A percentile compares a stretch with the other conserved stretches of the same genome.
Evolutionary conservation across 2,329 filamentous ascomycete genomes (phyloP).

Genomic region (Hysterium pulicare): DNA sequence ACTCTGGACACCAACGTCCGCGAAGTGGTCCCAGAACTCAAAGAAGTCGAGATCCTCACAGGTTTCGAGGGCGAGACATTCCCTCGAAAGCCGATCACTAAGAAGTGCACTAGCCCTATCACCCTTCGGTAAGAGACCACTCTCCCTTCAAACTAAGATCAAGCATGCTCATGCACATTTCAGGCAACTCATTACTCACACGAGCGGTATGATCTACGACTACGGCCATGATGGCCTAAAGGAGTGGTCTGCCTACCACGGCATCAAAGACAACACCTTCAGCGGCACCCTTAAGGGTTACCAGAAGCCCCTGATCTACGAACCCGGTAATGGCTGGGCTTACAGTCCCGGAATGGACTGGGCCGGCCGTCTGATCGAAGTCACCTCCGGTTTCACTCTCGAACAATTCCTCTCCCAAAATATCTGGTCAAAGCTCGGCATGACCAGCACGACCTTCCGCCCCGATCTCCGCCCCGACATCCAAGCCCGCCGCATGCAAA

Average conservation of each 20-base stretch:
- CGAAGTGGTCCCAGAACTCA: slow-evolving; percentile 7
- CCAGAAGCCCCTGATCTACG: slow-evolving; percentile 7
- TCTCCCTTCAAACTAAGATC: background rate
- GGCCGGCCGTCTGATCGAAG: slow-evolving; percentile 8
- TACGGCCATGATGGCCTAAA: slow-evolving; percentile 7
- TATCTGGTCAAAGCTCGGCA: slow-evolving; percentile 8
- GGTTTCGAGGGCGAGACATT: slow-evolving; percentile 6
- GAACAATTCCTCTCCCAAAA: slow-evolving; percentile 7
- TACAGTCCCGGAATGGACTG: slow-evolving; percentile 10
- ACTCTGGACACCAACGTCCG: slow-evolving; percentile 9
- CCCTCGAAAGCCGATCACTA: slow-evolving; percentile 7
- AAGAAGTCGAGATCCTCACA: slow-evolving; percentile 5
- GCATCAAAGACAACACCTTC: slow-evolving; percentile 5
- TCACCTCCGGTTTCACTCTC: slow-evolving; percentile 3
- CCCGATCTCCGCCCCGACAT: slow-evolving; percentile 7
- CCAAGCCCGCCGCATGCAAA: slow-evolving; percentile 3
- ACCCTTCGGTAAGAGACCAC: slow-evolving; percentile 5
- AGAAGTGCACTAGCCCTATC: slow-evolving; percentile 2
- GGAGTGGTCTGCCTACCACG: slow-evolving; percentile 9
- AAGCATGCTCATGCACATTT: background rate
- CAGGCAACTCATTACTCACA: slow-evolving; percentile 10
- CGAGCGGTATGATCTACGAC: slow-evolving; percentile 10
- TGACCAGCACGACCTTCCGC: slow-evolving; percentile 8
- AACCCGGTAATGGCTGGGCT: slow-evolving; percentile 7
- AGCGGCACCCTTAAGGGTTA: slow-evolving; percentile 5